Base-by-base conservation (phyloP, 805 yeast genomes). In the Candida anglica region DNA sequence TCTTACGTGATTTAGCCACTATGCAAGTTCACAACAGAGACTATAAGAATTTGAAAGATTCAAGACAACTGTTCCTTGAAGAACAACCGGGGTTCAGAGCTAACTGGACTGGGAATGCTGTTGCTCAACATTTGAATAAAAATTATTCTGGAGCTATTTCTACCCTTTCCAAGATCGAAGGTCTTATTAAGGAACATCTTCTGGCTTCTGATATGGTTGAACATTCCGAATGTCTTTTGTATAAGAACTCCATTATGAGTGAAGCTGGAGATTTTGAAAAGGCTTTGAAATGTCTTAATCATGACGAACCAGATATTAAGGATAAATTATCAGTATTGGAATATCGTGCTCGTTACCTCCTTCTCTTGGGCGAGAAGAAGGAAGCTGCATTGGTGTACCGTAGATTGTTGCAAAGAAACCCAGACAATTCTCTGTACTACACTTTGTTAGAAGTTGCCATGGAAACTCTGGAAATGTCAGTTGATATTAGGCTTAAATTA, bases 21-120 rank as follows among this genome's bases (percentile, higher is more conserved):
- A 70, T 86, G 60, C 91, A 89, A 51, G 65, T 84, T 19, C 98
- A 93, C 49, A 67, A 71, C 42, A 77, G 96, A 40, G 89, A 86
- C 50, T 86, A 66, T 53, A 75, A 74, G 46, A 70, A 70, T 16
- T 69, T 83, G 41, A 69, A 75, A 4, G 73, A 63, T 8, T 73
- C 91, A 2, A 74, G 97, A 47, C 77, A 75, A 39, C 68, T 70
- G 24, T 79, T 78, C 48, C 70, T 93, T 57, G 85, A 82, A 47
- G 71, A 74, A 17, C 81, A 75, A 46, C 79, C 93, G 8, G 95
- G 95, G 0, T 85, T 77, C 53, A 74, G 96, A 43, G 88, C 91
- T 41, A 85, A 86, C 52, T 89, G 96, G 96, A 84, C 95, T 1
- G 81, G 82, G 0, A 69, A 84, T 33, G 96, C 95, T 1, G 71